Conservation (phyloP, 371 early-diverging fungal genomes). For the Circinella minor region DNA sequence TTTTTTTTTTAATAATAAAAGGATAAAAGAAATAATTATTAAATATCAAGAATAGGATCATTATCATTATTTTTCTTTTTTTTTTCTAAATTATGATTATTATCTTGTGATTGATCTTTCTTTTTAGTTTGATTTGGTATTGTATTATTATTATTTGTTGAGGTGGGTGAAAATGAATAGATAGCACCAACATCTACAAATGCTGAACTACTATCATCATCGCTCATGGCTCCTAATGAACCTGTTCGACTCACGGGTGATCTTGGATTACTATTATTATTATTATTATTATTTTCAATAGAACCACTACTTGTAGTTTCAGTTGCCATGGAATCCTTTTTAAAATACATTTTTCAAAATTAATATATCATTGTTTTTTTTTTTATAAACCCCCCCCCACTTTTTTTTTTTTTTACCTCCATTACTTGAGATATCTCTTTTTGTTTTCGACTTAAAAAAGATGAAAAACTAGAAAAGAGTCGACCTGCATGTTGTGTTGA, state of each 20-base stretch:
- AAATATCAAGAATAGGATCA: not conserved
- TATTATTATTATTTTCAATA: conserved; percentile 12
- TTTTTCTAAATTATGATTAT: not conserved
- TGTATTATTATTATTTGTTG: not conserved
- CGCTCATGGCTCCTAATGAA: conserved; percentile 17
- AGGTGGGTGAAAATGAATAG: conserved; percentile 28
- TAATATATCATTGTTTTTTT: no score
- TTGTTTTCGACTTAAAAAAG: conserved; percentile 58
- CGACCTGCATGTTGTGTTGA: conserved; percentile 61
- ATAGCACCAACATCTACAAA: conserved; percentile 46
- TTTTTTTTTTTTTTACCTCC: conserved; percentile 26
- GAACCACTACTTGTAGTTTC: conserved; percentile 1
- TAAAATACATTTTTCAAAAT: no score
- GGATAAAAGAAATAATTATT: not conserved
- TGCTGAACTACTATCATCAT: conserved; percentile 35
- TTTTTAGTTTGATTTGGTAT: no score
- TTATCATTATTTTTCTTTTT: not conserved
- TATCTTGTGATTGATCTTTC: no score
- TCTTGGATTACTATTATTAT: not conserved
- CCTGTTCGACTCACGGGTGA: conserved; percentile 1
- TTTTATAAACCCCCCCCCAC: no score
- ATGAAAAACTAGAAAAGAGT: conserved; percentile 59
- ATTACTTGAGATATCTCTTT: conserved; percentile 59
- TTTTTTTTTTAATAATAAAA: no score
- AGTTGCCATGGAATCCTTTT: not conserved